Conservation (phyloP, 2,329 filamentous ascomycete genomes). For the Alternaria rosae region DNA sequence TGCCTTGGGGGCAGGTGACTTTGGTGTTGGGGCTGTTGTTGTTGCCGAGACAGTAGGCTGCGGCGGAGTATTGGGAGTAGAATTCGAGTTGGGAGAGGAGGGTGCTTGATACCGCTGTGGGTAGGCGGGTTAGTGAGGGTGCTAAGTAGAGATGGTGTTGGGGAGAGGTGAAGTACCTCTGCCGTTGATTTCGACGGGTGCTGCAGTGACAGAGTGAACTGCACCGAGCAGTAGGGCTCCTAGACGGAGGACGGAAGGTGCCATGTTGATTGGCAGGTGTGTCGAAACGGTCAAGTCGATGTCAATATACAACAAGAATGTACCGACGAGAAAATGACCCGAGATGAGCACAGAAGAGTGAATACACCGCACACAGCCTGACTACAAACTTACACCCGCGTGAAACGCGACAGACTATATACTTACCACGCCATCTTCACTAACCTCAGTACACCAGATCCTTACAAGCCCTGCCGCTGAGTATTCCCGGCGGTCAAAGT, state of each 20-base stretch:
- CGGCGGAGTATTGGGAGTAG: slow-evolving; percentile 62
- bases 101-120: slow-evolving; percentile 48
- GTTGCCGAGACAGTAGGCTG: slow-evolving; percentile 61
- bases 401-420: slow-evolving; percentile 1
- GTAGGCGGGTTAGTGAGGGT: background rate
- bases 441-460: background rate
- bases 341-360: background rate
- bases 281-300: background rate
- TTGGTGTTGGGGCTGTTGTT: slow-evolving; percentile 54
- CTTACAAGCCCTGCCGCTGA: background rate
- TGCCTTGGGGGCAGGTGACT: slow-evolving; percentile 55
- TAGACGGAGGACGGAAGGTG: slow-evolving; percentile 22
- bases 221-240: slow-evolving; percentile 29
- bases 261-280: slow-evolving; percentile 13
- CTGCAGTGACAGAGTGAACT: slow-evolving; percentile 32
- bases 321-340: background rate
- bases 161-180: slow-evolving; percentile 32
- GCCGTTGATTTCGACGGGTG: slow-evolving; percentile 34
- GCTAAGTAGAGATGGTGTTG: background rate
- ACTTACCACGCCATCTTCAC: background rate
- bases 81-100: slow-evolving; percentile 54
- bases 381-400: background rate
- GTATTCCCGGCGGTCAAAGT: slow-evolving; percentile 1
- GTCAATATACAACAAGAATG: background rate
- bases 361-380: background rate